Evolutionary conservation across 2,329 filamentous ascomycete species (phyloP).

Genomic region (Beauveria bassiana): DNA sequence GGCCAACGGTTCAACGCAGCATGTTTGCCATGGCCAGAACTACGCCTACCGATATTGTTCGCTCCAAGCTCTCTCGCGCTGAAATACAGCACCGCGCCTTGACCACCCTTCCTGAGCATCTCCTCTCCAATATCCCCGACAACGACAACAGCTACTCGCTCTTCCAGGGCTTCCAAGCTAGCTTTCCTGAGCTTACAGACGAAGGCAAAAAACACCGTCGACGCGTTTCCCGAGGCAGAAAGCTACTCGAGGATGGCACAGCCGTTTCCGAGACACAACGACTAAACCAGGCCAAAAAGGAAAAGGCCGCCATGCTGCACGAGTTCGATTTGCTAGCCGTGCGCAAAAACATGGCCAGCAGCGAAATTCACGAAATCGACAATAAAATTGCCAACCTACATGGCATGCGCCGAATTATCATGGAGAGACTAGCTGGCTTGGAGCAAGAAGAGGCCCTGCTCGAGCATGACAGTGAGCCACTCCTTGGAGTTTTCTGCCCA

Average conservation of each 20-base stretch:
- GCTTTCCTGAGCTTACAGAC: slow-evolving; percentile 64
- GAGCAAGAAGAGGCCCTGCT: slow-evolving; percentile 87
- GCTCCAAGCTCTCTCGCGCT: slow-evolving; percentile 78
- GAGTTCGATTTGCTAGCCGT: slow-evolving; percentile 85
- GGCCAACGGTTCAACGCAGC: slow-evolving; percentile 76
- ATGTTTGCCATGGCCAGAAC: slow-evolving; percentile 88
- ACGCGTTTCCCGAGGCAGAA: slow-evolving; percentile 65
- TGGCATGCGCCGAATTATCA: slow-evolving; percentile 84
- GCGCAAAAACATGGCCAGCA: slow-evolving; percentile 94
- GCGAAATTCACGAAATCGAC: slow-evolving; percentile 93
- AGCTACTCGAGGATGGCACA: slow-evolving; percentile 61
- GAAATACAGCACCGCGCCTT: slow-evolving; percentile 94
- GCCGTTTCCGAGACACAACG: slow-evolving; percentile 48
- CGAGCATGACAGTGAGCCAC: slow-evolving; percentile 71
- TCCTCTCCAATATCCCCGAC: slow-evolving; percentile 83
- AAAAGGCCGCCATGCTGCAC: slow-evolving; percentile 72
- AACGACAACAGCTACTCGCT: slow-evolving; percentile 80
- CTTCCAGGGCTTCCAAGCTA: slow-evolving; percentile 94
- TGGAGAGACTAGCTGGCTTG: slow-evolving; percentile 76
- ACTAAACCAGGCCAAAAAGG: slow-evolving; percentile 67
- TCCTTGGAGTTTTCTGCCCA: neutral
- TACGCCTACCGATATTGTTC: slow-evolving; percentile 87
- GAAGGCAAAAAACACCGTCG: slow-evolving; percentile 64
- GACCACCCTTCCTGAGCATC: slow-evolving; percentile 80
- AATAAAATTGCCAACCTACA: slow-evolving; percentile 91